Percentiles rank a stretch among this genome's conserved stretches.
phyloP scores from a whole-genome alignment of 192 early-diverging fungal genomes.

The Endogone sp. region DNA sequence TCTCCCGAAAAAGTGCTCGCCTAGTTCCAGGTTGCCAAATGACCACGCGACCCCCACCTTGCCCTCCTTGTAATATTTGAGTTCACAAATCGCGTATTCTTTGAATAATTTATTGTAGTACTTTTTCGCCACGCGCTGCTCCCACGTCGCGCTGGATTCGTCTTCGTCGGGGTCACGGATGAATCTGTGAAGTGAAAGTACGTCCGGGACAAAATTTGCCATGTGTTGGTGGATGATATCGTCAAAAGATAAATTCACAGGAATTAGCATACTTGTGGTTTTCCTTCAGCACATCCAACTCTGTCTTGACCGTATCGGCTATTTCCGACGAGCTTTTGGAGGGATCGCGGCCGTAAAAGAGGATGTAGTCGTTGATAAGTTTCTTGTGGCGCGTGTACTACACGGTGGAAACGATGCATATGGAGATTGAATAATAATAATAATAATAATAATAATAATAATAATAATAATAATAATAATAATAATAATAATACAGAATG shows the following conservation, averaged over 20 bases:
- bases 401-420: neutral
- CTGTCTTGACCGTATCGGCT: conserved; percentile 33
- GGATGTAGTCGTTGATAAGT: conserved; percentile 54
- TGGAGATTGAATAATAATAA: too few species aligned
- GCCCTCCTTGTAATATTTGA: conserved; percentile 67
- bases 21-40: neutral
- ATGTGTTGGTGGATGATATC: too few species aligned
- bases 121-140: conserved; percentile 73
- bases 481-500: too few species aligned
- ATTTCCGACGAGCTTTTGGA: neutral
- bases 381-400: conserved; percentile 55
- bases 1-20: too few species aligned
- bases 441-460: too few species aligned
- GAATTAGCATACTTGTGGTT: conserved; percentile 64
- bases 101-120: conserved; percentile 87
- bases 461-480: too few species aligned
- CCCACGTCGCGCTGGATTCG: conserved; percentile 55
- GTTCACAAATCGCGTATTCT: conserved; percentile 74
- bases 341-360: conserved; percentile 38
- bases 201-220: neutral
- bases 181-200: conserved; percentile 39
- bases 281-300: conserved; percentile 65
- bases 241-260: too few species aligned
- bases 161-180: conserved; percentile 52
- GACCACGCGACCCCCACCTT: conserved; percentile 29